Evolutionary conservation across 2,329 filamentous ascomycete genomes (phyloP), one percentile per base, ranked within the genome.

Genomic region (Thelonectria discophora): DNA sequence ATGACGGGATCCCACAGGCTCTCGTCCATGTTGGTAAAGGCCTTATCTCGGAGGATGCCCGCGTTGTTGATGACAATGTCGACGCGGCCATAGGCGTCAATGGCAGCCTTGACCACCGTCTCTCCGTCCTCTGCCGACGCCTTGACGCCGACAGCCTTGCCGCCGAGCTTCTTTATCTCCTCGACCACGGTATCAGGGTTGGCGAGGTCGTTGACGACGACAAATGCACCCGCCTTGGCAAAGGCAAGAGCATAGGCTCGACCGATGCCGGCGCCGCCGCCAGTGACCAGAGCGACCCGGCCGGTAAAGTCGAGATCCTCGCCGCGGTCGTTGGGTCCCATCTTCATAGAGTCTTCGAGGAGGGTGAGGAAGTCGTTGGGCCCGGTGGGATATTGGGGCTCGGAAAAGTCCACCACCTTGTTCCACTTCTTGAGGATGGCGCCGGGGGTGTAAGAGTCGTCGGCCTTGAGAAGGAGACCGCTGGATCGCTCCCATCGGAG

Each of bases 51-150:
- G 55, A 99, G 88, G 71, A 99, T 99, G 74, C 95, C 95, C 55
- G 95, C 95, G 75, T 99, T 99, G 88, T 99, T 99, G 83, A 99
- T 86, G 66, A 99, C 80, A 65, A 99, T 94, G 75, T 99, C 95
- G 72, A 99, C 86, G 72, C 95, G 92, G 72, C 95, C 95, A 76
- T 91, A 98, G 42, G 90, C 89, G 75, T 98, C 94, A 73, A 99
- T 96, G 58, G 94, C 94, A 60, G 87, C 89, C 86, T 97, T 96
- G 72, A 99, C 89, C 48, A 98, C 92, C 40, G 85, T 85, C 57
- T 97, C 94, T 48, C 95, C 95, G 63, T 99, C 93, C 77, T 97
- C 92, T 62, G 94, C 94, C 50, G 92, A 96, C 60, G 92, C 93
- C 83, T 97, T 97, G 79, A 96, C 93, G 71, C 93, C 93, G 60